phyloP scores from a whole-genome alignment of 345 rosid genomes.

The Dipteronia sinensis region DNA sequence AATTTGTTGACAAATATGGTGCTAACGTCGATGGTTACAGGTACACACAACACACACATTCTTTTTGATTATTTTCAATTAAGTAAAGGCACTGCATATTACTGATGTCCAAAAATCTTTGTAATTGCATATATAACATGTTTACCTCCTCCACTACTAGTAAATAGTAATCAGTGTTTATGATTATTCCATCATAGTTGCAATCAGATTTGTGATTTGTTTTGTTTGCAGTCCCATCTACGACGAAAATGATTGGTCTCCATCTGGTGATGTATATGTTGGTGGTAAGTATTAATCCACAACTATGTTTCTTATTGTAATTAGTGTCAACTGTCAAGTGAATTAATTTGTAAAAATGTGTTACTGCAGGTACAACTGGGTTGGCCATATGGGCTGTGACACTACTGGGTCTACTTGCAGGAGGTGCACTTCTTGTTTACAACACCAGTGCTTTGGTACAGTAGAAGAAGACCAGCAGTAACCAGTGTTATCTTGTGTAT shows the following conservation, averaged over 20 bases:
- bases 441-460: constrained; percentile 94
- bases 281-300: constrained; percentile 50
- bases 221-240: constrained; percentile 67
- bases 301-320: neutral
- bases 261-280: constrained; percentile 72
- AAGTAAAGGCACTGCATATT: too few relatives aligned
- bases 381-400: constrained; percentile 97
- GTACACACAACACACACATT: constrained; percentile 26
- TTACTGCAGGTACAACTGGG: constrained; percentile 58
- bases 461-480: constrained; percentile 27
- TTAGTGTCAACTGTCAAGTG: neutral
- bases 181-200: neutral
- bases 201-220: neutral
- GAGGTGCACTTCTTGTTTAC: constrained; percentile 94
- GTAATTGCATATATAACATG: neutral
- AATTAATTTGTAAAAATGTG: neutral
- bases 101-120: too few relatives aligned
- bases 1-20: constrained; percentile 90
- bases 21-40: constrained; percentile 98
- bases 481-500: neutral
- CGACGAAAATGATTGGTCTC: constrained; percentile 68
- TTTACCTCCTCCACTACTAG: too few relatives aligned
- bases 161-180: too few relatives aligned
- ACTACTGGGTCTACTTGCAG: constrained; percentile 71
- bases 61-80: too few relatives aligned